Evolutionary conservation across 306 rosid genomes (phyloP), one percentile per base, ranked within the genome.

Genomic region (Prunus fruticosa): DNA sequence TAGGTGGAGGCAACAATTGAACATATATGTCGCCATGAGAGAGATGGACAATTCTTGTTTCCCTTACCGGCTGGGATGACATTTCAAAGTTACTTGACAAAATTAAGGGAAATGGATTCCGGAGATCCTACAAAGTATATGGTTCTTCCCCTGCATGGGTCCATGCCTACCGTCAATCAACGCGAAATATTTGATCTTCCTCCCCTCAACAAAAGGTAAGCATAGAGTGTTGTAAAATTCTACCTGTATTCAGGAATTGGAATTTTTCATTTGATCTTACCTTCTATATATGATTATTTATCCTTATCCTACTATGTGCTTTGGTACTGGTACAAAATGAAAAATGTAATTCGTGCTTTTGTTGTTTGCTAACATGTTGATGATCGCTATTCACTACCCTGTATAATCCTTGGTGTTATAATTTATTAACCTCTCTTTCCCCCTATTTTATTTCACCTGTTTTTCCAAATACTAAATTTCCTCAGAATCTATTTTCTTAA

Each of bases 51-150:
- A 82, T 94, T 84, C 97, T 95, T 53, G 93, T 94, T 47, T 94
- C 92, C 87, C 93, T 94, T 60, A 94, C 96, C 2, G 98, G 98
- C 49, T 94, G 98, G 98, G 98, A 94, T 77, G 98, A 94, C 67
- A 94, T 94, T 52, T 90, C 97, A 75, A 92, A 94, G 86, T 82
- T 94, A 63, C 84, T 86, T 72, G 98, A 90, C 73, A 86, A 92
- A 86, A 82, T 90, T 84, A 88, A 89, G 79, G 89, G 67, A 73
- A 92, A 89, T 76, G 82, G 83, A 84, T 88, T 87, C 72, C 85
- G 93, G 93, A 77, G 88, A 94, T 83, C 77, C 90, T 71, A 79
- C 83, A 87, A 91, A 92, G 87, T 92, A 82, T 78, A 64, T 87
- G 61, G 77, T 88, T 79, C 93, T 94, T 80, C 97, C 98, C 75